A percentile compares a stretch with the other conserved stretches of the same genome.
Evolutionary conservation across 192 early-diverging fungal genomes (phyloP).

Genomic region (Thoreauomyces humboldtii): DNA sequence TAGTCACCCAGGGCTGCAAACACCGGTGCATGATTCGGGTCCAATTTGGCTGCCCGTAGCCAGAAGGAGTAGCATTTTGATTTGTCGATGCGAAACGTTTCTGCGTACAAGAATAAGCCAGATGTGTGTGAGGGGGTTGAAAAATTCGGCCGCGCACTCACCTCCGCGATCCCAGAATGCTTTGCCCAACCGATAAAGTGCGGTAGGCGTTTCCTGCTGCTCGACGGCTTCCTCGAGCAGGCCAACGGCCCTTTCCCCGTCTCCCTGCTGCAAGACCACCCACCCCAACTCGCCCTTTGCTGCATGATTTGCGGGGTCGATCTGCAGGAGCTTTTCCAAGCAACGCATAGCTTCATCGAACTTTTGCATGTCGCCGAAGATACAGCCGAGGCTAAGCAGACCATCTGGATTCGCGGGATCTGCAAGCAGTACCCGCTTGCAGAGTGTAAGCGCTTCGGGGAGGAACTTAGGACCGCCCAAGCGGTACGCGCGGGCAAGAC

Average conservation of each 20-base stretch:
- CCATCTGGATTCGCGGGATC: constrained; percentile 16
- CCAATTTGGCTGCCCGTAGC: constrained; percentile 68
- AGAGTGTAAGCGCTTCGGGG: constrained; percentile 29
- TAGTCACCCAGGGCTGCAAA: constrained; percentile 84
- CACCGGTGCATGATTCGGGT: constrained; percentile 54
- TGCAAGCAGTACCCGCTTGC: constrained; percentile 15
- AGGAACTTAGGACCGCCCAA: constrained; percentile 14
- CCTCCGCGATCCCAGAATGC: constrained; percentile 77
- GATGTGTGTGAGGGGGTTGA: no score
- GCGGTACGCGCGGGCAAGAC: constrained; percentile 25
- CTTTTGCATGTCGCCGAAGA: constrained; percentile 48
- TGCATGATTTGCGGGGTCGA: constrained; percentile 43
- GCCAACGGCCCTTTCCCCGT: constrained; percentile 53
- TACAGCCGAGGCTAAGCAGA: constrained; percentile 51
- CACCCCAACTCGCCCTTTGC: constrained; percentile 71
- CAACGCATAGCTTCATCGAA: constrained; percentile 55
- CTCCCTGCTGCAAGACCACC: constrained; percentile 52
- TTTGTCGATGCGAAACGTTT: constrained; percentile 54
- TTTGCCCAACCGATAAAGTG: constrained; percentile 64
- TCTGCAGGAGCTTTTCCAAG: constrained; percentile 52
- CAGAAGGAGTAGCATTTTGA: constrained; percentile 65
- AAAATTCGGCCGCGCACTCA: constrained; percentile 35
- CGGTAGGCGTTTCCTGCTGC: constrained; percentile 41
- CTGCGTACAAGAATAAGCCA: no score
- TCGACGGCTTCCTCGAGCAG: constrained; percentile 33